Evolutionary conservation across 192 early-diverging fungal genomes (phyloP).

Genomic region (Paraglomus occultum): DNA sequence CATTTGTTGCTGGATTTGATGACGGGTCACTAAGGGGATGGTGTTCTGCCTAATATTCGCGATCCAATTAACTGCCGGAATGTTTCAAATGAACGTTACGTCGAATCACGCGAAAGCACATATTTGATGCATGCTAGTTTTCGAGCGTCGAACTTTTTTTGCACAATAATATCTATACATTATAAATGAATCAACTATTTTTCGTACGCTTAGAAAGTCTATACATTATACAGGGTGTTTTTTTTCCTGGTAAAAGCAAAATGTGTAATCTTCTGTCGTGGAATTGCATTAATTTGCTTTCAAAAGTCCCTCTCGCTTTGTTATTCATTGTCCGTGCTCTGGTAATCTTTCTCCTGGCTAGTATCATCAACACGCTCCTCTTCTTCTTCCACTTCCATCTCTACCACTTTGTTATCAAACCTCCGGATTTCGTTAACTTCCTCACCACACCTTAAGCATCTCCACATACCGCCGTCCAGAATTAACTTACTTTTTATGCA

Average conservation of each 20-base stretch:
- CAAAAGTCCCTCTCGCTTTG: too few relatives aligned
- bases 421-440: conserved; percentile 53
- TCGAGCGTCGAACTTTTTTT: too few relatives aligned
- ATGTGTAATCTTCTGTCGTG: too few relatives aligned
- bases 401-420: conserved; percentile 43
- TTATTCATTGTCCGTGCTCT: not conserved
- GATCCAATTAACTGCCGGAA: not conserved
- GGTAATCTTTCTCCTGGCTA: not conserved
- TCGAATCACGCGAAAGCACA: too few relatives aligned
- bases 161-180: too few relatives aligned
- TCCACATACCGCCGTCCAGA: conserved; percentile 67
- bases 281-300: too few relatives aligned
- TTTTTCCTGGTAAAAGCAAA: too few relatives aligned
- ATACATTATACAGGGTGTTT: too few relatives aligned
- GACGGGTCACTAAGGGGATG: conserved; percentile 17
- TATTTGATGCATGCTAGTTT: too few relatives aligned
- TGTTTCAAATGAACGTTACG: too few relatives aligned
- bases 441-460: conserved; percentile 76
- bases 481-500: conserved; percentile 79
- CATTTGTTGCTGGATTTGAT: conserved; percentile 17
- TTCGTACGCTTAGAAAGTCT: too few relatives aligned
- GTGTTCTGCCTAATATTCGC: not conserved
- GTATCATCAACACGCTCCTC: not conserved
- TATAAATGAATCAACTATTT: too few relatives aligned
- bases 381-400: conserved; percentile 27